A percentile compares a stretch with the other conserved stretches of the same genome.
These are phyloP conservation scores for Jacaranda mimosifolia DNA, from an alignment of 257 asterid genomes.

Conservation along the genomic window DNA sequence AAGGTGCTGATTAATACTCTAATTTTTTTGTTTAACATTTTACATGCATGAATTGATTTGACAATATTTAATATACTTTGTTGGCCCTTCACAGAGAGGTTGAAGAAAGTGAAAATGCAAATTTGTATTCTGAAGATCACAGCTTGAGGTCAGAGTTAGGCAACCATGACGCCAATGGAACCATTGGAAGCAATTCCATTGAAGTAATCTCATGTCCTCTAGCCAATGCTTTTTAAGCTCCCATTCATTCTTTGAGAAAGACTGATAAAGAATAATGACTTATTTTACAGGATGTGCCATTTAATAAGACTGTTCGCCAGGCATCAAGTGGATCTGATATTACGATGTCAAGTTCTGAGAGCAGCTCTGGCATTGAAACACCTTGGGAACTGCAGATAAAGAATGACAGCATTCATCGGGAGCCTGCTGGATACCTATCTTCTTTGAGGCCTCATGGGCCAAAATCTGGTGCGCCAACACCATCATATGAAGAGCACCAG, in stretches of 20 bases:
- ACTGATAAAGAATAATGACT: too few species aligned
- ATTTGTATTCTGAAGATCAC: constrained; percentile 46
- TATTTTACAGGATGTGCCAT: constrained; percentile 48
- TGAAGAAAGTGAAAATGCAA: constrained; percentile 60
- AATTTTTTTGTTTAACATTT: neutral
- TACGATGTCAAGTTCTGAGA: constrained; percentile 70
- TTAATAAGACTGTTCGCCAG: constrained; percentile 43
- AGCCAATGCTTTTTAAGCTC: neutral
- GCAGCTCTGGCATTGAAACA: constrained; percentile 69
- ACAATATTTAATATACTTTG: neutral
- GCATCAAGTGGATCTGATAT: constrained; percentile 78
- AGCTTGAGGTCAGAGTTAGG: constrained; percentile 60
- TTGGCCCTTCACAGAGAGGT: constrained; percentile 54
- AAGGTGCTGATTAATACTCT: constrained; percentile 53
- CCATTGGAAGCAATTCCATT: constrained; percentile 35
- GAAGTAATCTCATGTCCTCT: constrained; percentile 58
- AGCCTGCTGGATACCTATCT: too few species aligned
- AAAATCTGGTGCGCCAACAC: constrained; percentile 43
- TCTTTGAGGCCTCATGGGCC: constrained; percentile 15
- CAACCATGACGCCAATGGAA: constrained; percentile 47
- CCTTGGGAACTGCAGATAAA: constrained; percentile 59
- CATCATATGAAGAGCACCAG: constrained; percentile 41
- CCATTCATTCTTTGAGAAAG: neutral
- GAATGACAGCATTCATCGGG: constrained; percentile 33
- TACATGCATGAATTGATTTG: neutral